phyloP scores from a whole-genome alignment of 805 yeast genomes.

The Candida peoriensis region DNA sequence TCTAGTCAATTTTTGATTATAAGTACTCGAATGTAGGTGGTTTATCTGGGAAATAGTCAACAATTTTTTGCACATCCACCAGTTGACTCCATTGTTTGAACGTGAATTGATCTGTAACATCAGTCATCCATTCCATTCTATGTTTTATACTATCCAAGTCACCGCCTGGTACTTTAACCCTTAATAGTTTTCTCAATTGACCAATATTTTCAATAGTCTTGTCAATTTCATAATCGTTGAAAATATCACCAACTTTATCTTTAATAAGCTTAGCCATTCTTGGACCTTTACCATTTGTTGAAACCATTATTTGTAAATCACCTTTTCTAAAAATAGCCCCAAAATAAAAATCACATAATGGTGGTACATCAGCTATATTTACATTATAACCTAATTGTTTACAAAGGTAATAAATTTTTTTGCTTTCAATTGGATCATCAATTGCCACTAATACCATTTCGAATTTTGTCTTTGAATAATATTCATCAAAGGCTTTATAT shows the following conservation, averaged over 20 bases:
- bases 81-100: slow-evolving; percentile 56
- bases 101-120: slow-evolving; percentile 54
- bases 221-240: slow-evolving; percentile 38
- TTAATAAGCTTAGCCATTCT: slow-evolving; percentile 63
- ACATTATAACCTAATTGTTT: slow-evolving; percentile 48
- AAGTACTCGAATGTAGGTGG: slow-evolving; percentile 33
- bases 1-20: slow-evolving; percentile 8
- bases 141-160: slow-evolving; percentile 44
- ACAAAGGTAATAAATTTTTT: slow-evolving; percentile 48
- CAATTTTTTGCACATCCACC: slow-evolving; percentile 29
- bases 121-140: slow-evolving; percentile 70
- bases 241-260: slow-evolving; percentile 41
- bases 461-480: slow-evolving; percentile 34
- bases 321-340: slow-evolving; percentile 75
- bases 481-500: slow-evolving; percentile 24
- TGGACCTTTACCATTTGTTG: slow-evolving; percentile 81
- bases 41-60: slow-evolving; percentile 43
- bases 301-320: slow-evolving; percentile 71
- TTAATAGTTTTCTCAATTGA: slow-evolving; percentile 43
- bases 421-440: slow-evolving; percentile 60
- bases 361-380: slow-evolving; percentile 81
- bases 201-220: slow-evolving; percentile 60
- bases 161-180: slow-evolving; percentile 41
- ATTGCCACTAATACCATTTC: slow-evolving; percentile 70
- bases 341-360: slow-evolving; percentile 80